Conservation (phyloP, 306 rosid genomes). For the Lotus japonicus region DNA sequence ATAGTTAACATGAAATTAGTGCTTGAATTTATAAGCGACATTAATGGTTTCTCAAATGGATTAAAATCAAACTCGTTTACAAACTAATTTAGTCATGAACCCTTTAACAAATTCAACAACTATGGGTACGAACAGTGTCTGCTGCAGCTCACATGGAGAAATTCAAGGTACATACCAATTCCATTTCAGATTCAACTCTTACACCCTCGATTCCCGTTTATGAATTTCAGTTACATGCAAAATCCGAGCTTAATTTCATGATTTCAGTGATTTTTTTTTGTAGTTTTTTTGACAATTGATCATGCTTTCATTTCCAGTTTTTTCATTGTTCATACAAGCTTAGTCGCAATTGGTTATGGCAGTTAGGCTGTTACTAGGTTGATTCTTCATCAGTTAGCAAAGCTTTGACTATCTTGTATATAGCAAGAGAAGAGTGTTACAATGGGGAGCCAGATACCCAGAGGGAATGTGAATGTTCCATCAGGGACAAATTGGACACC, state of each 20-base stretch:
- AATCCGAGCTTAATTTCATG: neutral
- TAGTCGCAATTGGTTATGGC: neutral
- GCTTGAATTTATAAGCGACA: too few relatives aligned
- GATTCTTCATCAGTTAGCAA: neutral
- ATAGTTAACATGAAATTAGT: too few relatives aligned
- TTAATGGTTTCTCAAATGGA: too few relatives aligned
- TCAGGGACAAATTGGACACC: slow-evolving; percentile 41
- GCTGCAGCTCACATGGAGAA: too few relatives aligned
- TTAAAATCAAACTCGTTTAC: too few relatives aligned
- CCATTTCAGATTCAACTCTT: neutral
- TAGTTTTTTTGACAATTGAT: neutral
- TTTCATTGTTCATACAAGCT: neutral
- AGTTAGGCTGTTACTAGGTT: neutral
- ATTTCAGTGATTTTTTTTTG: neutral
- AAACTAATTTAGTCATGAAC: too few relatives aligned
- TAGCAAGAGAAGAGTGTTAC: slow-evolving; percentile 7
- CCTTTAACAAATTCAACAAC: too few relatives aligned
- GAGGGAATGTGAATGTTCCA: slow-evolving; percentile 26
- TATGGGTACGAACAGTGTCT: too few relatives aligned
- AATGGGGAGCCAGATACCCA: slow-evolving; percentile 34
- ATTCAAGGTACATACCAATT: too few relatives aligned
- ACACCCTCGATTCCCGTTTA: neutral
- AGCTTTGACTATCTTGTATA: neutral
- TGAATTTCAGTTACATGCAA: neutral
- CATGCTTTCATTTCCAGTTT: neutral